A percentile compares a stretch with the other conserved stretches of the same genome.
These are phyloP conservation scores for Aspergillus amoenus DNA, from an alignment of 2,329 filamentous ascomycete genomes.

Conservation along the genomic window DNA sequence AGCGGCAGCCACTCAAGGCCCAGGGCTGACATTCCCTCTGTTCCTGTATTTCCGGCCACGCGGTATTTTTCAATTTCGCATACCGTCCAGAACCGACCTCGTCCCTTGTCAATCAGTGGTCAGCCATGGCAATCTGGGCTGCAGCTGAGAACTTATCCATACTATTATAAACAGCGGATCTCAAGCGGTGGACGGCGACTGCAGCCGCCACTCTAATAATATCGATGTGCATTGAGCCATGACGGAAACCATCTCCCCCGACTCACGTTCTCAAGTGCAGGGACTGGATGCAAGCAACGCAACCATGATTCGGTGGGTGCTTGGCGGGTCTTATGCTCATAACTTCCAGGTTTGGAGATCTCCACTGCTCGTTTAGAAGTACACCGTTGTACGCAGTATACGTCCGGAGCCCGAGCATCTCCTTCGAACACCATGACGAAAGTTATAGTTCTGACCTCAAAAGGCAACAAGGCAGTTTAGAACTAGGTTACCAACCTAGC, in stretches of 20 bases:
- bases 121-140: background rate
- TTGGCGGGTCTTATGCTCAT: constrained; percentile 2
- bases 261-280: background rate
- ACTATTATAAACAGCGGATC: background rate
- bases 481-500: background rate
- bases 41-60: background rate
- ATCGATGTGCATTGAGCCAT: background rate
- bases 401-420: background rate
- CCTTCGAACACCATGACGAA: background rate
- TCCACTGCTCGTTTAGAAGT: background rate
- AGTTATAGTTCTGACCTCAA: background rate
- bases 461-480: background rate
- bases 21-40: constrained; percentile 5
- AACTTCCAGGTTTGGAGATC: background rate
- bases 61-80: background rate
- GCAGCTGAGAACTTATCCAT: background rate
- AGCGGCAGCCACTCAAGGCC: constrained; percentile 9
- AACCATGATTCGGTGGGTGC: background rate
- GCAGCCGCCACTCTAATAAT: constrained; percentile 8
- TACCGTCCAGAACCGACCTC: background rate
- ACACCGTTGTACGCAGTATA: no score
- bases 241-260: background rate
- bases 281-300: constrained; percentile 5
- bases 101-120: background rate
- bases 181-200: background rate